Evolutionary conservation across 352 stramenopile genomes (phyloP).

Genomic region (Pythium grandisporangium): DNA sequence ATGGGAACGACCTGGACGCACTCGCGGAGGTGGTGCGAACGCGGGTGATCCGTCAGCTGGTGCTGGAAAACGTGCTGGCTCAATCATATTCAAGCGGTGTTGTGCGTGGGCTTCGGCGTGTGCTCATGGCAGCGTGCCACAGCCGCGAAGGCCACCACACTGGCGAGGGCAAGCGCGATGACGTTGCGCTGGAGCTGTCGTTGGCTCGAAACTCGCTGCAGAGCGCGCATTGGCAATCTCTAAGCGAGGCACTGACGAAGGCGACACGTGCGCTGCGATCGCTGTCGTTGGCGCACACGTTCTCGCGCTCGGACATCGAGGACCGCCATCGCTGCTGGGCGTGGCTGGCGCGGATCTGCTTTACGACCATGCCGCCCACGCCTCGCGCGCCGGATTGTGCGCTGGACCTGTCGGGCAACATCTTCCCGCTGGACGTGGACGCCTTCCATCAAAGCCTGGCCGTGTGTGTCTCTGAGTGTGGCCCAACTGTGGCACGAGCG

Average conservation of each 20-base stretch:
- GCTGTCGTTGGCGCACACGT: slow-evolving; percentile 2
- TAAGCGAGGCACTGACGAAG: not conserved
- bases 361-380: too few species aligned
- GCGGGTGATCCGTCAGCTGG: not conserved
- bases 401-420: not conserved
- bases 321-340: not conserved
- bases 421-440: not conserved
- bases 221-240: not conserved
- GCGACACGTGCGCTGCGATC: not conserved
- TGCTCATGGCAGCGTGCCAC: too few species aligned
- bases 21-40: slow-evolving; percentile 1
- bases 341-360: slow-evolving; percentile 1
- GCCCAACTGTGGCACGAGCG: too few species aligned
- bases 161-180: too few species aligned
- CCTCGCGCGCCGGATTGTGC: not conserved
- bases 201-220: slow-evolving; percentile 7
- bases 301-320: not conserved
- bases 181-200: slow-evolving; percentile 1
- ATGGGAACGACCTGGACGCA: not conserved
- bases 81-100: not conserved
- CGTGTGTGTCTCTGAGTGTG: too few species aligned
- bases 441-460: not conserved
- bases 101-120: not conserved
- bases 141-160: too few species aligned
- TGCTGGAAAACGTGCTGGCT: slow-evolving; percentile 6